Evolutionary conservation across 805 yeast genomes (phyloP), one percentile per base, ranked within the genome.

Genomic region (Debaryomyces maramus): DNA sequence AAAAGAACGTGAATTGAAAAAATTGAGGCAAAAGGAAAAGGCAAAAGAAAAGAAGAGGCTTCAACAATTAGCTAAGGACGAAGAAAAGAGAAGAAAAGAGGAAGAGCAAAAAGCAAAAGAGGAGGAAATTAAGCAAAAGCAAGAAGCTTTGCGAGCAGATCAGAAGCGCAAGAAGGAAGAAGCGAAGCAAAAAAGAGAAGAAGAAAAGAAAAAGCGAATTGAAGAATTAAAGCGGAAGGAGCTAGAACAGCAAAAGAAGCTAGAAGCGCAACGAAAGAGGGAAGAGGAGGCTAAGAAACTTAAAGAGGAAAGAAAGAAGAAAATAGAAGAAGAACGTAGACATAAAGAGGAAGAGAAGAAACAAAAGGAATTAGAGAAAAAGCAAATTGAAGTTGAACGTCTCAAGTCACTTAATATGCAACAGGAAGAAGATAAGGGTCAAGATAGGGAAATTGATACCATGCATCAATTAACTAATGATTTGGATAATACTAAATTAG

Each of bases 1-100:
- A 58, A 80, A 75, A 54, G 85, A 78, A 36, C 78, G 75, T 44
- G 86, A 82, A 51, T 78, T 81, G 55, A 81, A 80, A 57, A 83
- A 83, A 50, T 73, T 72, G 55, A 70, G 73, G 48, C 82, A 80
- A 59, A 78, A 75, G 55, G 89, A 85, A 51, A 83, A 81, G 60
- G 80, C 80, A 31, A 81, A 78, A 51, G 89, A 84, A 53, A 83
- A 81, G 70, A 83, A 82, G 53, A 70, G 80, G 27, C 65, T 73
- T 26, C 80, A 74, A 38, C 86, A 82, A 50, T 61, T 70, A 18
- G 83, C 83, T 0, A 79, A 77, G 44, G 87, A 81, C 52, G 85
- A 80, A 47, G 86, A 79, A 50, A 66, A 71, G 35, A 69, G 67
- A 40, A 72, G 65, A 50, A 78, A 75, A 44, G 84, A 80, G 49